phyloP scores from a whole-genome alignment of 75 land plant species.

The Pinus tabuliformis region DNA sequence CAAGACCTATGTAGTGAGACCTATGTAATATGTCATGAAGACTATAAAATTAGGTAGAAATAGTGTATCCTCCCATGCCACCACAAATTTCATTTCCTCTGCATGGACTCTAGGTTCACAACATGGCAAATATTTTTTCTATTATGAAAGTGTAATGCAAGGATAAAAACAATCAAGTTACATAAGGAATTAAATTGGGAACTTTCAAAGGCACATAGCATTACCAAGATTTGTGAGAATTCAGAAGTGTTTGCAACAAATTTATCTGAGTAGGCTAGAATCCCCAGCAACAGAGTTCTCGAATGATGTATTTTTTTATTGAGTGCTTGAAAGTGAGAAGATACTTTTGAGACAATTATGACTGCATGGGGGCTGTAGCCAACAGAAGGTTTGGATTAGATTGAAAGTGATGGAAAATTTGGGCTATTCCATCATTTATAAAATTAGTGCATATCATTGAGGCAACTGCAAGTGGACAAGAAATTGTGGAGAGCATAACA shows the following conservation, averaged over 20 bases:
- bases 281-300: too few species aligned
- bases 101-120: conserved; percentile 91
- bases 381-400: not conserved
- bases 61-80: conserved; percentile 68
- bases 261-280: too few species aligned
- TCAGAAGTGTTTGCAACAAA: too few species aligned
- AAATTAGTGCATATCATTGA: not conserved
- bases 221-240: too few species aligned
- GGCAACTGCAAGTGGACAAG: not conserved
- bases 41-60: conserved; percentile 68
- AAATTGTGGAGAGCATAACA: not conserved
- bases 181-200: too few species aligned
- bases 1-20: too few species aligned
- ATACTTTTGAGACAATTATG: not conserved
- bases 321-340: too few species aligned
- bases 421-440: not conserved
- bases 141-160: conserved; percentile 91
- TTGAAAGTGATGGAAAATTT: not conserved
- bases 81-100: conserved; percentile 76
- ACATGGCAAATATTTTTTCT: conserved; percentile 89
- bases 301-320: too few species aligned
- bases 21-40: conserved; percentile 84
- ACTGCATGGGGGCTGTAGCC: not conserved
- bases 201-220: too few species aligned
- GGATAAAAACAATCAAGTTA: conserved; percentile 17